phyloP scores from a whole-genome alignment of 192 early-diverging fungal species.

The Tieghemiomyces parasiticus region DNA sequence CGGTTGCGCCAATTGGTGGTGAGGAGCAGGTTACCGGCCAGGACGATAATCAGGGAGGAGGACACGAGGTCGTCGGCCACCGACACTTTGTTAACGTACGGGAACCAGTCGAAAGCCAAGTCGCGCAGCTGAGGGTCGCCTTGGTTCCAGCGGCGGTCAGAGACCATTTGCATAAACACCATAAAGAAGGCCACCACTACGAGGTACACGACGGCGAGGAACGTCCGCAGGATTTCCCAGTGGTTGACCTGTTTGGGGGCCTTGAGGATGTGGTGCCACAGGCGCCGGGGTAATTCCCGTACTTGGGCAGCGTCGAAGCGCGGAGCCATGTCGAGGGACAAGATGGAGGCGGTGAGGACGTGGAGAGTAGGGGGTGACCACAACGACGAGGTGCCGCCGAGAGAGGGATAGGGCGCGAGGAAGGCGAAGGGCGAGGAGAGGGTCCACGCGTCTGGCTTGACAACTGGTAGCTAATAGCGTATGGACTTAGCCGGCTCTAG shows the following conservation, averaged over 20 bases:
- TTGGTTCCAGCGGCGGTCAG: constrained; percentile 26
- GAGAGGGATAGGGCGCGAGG: too few relatives aligned
- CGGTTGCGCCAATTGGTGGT: constrained; percentile 32
- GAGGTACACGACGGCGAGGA: constrained; percentile 20
- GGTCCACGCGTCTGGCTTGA: too few relatives aligned
- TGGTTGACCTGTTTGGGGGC: constrained; percentile 10
- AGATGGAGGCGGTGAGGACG: too few relatives aligned
- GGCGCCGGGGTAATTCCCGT: not conserved
- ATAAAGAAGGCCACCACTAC: constrained; percentile 28
- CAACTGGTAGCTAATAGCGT: too few relatives aligned
- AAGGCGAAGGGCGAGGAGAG: too few relatives aligned
- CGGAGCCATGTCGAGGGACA: too few relatives aligned
- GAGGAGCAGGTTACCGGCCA: constrained; percentile 22
- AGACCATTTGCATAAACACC: constrained; percentile 31
- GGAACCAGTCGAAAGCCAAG: constrained; percentile 30
- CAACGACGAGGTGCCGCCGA: too few relatives aligned
- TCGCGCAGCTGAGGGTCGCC: constrained; percentile 25
- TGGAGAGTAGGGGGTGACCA: too few relatives aligned
- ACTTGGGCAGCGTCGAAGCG: too few relatives aligned
- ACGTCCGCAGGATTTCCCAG: constrained; percentile 18
- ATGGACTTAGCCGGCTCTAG: too few relatives aligned
- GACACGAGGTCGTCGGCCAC: constrained; percentile 36
- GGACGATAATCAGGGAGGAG: constrained; percentile 23
- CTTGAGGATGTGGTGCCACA: constrained; percentile 3
- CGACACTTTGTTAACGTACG: constrained; percentile 25